Percentiles rank a stretch among this genome's conserved stretches.
Evolutionary conservation across 768 basidiomycete genomes (phyloP).

Genomic region (Rhizopogon vesiculosus): DNA sequence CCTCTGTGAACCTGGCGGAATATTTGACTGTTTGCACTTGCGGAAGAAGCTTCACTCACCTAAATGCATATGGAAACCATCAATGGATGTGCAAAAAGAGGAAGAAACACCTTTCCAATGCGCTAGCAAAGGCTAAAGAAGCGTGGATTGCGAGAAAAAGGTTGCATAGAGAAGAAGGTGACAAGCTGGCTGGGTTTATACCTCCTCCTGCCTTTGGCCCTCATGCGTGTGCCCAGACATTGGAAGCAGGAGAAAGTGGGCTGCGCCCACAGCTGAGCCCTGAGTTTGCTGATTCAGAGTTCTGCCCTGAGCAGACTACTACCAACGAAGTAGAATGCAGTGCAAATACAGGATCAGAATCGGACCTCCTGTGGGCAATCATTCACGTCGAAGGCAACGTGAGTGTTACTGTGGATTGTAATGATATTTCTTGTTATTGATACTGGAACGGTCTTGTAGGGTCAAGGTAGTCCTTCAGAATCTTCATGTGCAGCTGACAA

Average conservation of each 20-base stretch:
- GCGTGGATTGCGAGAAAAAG: background rate
- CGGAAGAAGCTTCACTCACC: background rate
- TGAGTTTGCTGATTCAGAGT: too few relatives aligned
- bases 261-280: too few relatives aligned
- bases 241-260: too few relatives aligned
- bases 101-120: slow-evolving; percentile 4
- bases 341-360: background rate
- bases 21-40: background rate
- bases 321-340: background rate
- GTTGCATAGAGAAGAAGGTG: background rate
- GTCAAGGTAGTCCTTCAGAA: background rate
- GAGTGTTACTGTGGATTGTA: background rate
- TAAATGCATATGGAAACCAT: background rate
- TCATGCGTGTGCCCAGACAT: too few relatives aligned
- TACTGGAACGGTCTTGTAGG: background rate
- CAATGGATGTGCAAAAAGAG: background rate
- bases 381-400: background rate
- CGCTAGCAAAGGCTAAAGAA: slow-evolving; percentile 1
- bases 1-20: background rate
- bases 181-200: background rate
- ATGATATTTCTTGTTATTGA: background rate
- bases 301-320: background rate
- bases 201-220: background rate
- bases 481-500: background rate
- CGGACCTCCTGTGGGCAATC: background rate